Evolutionary conservation across 2,329 filamentous ascomycete species (phyloP).

Genomic region (Claviceps monticola): DNA sequence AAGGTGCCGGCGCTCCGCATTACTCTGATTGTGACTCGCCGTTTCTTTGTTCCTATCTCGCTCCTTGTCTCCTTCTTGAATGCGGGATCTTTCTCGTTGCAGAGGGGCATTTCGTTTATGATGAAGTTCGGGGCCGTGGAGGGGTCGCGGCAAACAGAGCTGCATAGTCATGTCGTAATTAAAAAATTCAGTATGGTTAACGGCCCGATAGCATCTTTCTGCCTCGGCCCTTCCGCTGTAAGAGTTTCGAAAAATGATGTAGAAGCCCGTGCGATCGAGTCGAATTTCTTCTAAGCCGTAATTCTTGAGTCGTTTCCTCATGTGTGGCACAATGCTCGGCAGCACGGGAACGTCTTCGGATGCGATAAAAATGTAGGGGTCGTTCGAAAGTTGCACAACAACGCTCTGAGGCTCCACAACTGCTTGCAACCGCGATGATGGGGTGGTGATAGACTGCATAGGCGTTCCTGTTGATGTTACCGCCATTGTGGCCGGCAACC

Average conservation of each 20-base stretch:
- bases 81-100: slow-evolving; percentile 14
- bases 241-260: slow-evolving; percentile 75
- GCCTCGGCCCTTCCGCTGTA: slow-evolving; percentile 65
- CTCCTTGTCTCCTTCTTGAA: neutral
- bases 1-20: slow-evolving; percentile 31
- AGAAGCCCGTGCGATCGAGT: slow-evolving; percentile 78
- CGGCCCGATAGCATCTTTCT: slow-evolving; percentile 63
- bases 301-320: slow-evolving; percentile 77
- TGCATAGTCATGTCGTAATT: slow-evolving; percentile 89
- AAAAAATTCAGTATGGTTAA: slow-evolving; percentile 74
- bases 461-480: slow-evolving; percentile 5
- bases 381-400: slow-evolving; percentile 54
- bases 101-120: slow-evolving; percentile 23
- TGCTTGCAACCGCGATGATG: slow-evolving; percentile 22
- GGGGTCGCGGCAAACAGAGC: slow-evolving; percentile 33
- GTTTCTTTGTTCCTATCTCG: slow-evolving; percentile 1
- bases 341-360: slow-evolving; percentile 77
- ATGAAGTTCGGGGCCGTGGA: slow-evolving; percentile 11
- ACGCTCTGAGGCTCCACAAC: slow-evolving; percentile 54
- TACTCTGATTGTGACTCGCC: slow-evolving; percentile 8
- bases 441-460: slow-evolving; percentile 17
- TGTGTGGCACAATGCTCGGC: slow-evolving; percentile 70
- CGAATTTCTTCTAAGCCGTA: slow-evolving; percentile 72
- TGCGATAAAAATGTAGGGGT: slow-evolving; percentile 87
- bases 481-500: neutral